These are phyloP conservation scores for Phytophthora melonis DNA, from an alignment of 352 stramenopile genomes.

Conservation along the genomic window DNA sequence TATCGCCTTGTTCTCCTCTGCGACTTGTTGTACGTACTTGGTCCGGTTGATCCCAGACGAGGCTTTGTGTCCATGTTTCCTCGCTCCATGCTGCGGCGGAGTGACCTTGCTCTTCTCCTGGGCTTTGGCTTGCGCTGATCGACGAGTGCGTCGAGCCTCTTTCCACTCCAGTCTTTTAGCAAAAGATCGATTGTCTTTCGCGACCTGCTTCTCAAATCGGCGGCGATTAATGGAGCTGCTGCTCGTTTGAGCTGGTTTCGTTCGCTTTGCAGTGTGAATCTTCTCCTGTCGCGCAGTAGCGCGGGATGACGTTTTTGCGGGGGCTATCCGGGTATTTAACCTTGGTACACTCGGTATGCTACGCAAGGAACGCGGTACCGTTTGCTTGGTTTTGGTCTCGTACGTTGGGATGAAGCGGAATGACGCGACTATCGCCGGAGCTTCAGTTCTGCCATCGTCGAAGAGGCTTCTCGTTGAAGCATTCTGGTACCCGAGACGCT, in stretches of 20 bases:
- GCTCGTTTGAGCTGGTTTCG: constrained; percentile 44
- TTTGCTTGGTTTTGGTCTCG: constrained; percentile 24
- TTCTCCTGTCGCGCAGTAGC: constrained; percentile 14
- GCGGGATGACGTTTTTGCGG: constrained; percentile 23
- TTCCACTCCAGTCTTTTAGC: constrained; percentile 61
- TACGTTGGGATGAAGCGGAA: constrained; percentile 61
- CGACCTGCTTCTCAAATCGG: constrained; percentile 64
- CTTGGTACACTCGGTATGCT: constrained; percentile 8
- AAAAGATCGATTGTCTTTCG: constrained; percentile 64
- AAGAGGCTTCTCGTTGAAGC: constrained; percentile 28
- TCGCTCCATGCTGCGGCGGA: constrained; percentile 49
- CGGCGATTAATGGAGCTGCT: constrained; percentile 70
- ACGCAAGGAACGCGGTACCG: constrained; percentile 7
- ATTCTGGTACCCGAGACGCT: constrained; percentile 29
- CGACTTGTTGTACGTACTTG: constrained; percentile 64
- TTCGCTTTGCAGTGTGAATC: constrained; percentile 10
- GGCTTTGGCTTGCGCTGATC: constrained; percentile 42
- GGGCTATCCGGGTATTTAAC: constrained; percentile 9
- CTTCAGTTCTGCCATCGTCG: constrained; percentile 16
- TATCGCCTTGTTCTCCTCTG: constrained; percentile 62
- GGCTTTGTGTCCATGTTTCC: constrained; percentile 60
- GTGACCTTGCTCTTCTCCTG: constrained; percentile 51
- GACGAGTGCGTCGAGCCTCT: constrained; percentile 39
- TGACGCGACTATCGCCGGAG: constrained; percentile 42
- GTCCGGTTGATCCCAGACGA: constrained; percentile 69